Evolutionary conservation across 2,329 filamentous ascomycete species (phyloP).

Genomic region (Ceratocystis cubensis): DNA sequence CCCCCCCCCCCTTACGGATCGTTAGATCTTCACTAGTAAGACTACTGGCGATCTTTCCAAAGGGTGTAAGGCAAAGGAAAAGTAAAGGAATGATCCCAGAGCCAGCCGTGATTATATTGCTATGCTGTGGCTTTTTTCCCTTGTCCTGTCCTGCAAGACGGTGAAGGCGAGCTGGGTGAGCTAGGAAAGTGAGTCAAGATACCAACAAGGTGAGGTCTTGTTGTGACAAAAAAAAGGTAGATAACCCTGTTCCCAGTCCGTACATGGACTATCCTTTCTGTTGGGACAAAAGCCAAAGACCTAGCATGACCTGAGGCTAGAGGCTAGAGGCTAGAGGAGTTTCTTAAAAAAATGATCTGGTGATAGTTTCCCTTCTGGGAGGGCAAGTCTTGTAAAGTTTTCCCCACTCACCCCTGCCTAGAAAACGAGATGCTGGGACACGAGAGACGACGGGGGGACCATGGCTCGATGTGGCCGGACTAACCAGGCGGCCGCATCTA

Average conservation of each 20-base stretch:
- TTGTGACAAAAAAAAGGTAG: not conserved
- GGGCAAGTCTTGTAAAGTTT: too few relatives aligned
- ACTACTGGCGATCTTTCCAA: not conserved
- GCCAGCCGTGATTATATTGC: not conserved
- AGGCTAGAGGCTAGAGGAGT: not conserved
- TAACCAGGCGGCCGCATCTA: not conserved
- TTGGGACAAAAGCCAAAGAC: not conserved
- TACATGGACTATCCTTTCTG: slow-evolving; percentile 10
- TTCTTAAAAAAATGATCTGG: not conserved
- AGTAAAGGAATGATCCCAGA: not conserved
- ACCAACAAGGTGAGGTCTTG: not conserved
- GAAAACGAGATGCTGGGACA: not conserved
- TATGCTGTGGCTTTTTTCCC: not conserved
- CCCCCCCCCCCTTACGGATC: not conserved
- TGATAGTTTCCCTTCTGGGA: not conserved
- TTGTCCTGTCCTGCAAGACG: not conserved
- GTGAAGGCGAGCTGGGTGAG: not conserved
- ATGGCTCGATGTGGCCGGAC: not conserved
- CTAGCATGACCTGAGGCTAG: not conserved
- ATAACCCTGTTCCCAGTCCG: not conserved
- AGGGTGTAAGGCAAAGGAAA: not conserved
- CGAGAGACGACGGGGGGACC: not conserved
- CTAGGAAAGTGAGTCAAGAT: not conserved
- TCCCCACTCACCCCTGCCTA: not conserved
- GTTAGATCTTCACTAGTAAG: not conserved